Evolutionary conservation across 2,329 filamentous ascomycete species (phyloP).

Genomic region (Graphiopsis chlorocephala): DNA sequence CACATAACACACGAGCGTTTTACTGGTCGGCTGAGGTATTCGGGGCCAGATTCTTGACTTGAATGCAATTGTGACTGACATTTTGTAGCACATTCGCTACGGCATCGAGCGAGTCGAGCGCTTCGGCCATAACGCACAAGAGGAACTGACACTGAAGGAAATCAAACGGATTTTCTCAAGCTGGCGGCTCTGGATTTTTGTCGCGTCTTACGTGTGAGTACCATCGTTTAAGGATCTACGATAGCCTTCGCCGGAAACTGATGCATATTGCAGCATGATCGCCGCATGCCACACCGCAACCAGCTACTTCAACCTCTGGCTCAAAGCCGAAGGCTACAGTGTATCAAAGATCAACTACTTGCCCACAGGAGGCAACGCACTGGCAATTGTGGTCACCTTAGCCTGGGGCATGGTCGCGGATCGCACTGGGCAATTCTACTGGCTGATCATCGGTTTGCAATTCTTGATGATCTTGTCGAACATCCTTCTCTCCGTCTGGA

Average conservation of each 20-base stretch:
- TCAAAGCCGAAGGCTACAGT: conserved; percentile 20
- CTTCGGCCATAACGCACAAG: conserved; percentile 17
- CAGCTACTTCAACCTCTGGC: conserved; percentile 22
- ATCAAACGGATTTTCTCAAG: conserved; percentile 16
- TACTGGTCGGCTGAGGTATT: conserved; percentile 15
- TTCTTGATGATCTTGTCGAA: conserved; percentile 18
- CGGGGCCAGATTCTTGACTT: not conserved
- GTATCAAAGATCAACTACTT: conserved; percentile 19
- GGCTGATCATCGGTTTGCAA: conserved; percentile 15
- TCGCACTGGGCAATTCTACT: conserved; percentile 17
- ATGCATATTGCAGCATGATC: conserved; percentile 10
- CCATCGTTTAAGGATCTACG: not conserved
- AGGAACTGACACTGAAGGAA: conserved; percentile 17
- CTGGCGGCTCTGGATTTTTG: conserved; percentile 21
- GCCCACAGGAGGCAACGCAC: conserved; percentile 18
- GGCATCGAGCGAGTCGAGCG: conserved; percentile 18
- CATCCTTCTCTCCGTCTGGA: not conserved
- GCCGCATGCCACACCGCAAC: conserved; percentile 18
- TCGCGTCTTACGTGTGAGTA: conserved; percentile 6
- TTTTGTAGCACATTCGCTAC: conserved; percentile 16
- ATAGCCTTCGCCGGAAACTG: not conserved
- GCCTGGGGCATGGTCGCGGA: conserved; percentile 19
- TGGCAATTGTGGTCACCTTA: conserved; percentile 19
- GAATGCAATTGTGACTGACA: not conserved
- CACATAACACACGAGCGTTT: conserved; percentile 10